These are phyloP conservation scores for Neophaeococcomyces mojaviensis DNA, from an alignment of 2,329 filamentous ascomycete species.

Conservation along the genomic window DNA sequence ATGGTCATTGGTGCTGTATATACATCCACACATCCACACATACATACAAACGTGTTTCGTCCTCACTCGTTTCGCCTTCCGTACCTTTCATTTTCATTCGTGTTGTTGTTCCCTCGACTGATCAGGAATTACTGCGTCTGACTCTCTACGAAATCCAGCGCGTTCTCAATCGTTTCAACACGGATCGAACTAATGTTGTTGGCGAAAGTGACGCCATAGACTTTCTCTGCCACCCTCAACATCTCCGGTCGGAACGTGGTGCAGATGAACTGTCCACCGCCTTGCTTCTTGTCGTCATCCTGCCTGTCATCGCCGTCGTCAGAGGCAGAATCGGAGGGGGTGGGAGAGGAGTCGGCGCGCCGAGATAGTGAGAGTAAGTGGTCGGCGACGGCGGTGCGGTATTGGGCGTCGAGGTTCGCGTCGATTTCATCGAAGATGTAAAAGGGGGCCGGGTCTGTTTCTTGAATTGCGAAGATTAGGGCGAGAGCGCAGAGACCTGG, in stretches of 20 bases:
- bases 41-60: no score
- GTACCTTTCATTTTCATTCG: no score
- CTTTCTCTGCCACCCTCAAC: constrained; percentile 89
- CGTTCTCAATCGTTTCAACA: constrained; percentile 78
- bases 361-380: constrained; percentile 71
- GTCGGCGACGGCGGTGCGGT: constrained; percentile 87
- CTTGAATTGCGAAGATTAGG: constrained; percentile 96
- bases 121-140: constrained; percentile 46
- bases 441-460: constrained; percentile 93
- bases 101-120: no score
- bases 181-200: constrained; percentile 94
- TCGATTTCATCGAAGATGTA: constrained; percentile 99
- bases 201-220: constrained; percentile 85
- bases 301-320: constrained; percentile 30
- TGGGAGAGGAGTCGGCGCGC: no score
- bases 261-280: constrained; percentile 80
- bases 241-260: constrained; percentile 98
- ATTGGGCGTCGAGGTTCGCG: constrained; percentile 95
- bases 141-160: constrained; percentile 88
- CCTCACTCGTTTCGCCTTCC: no score
- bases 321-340: constrained; percentile 48
- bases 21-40: no score
- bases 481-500: constrained; percentile 89
- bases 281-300: constrained; percentile 28
- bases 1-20: no score